Evolutionary conservation across 2,329 filamentous ascomycete species (phyloP).

Genomic region (Biscogniauxia mediterranea): DNA sequence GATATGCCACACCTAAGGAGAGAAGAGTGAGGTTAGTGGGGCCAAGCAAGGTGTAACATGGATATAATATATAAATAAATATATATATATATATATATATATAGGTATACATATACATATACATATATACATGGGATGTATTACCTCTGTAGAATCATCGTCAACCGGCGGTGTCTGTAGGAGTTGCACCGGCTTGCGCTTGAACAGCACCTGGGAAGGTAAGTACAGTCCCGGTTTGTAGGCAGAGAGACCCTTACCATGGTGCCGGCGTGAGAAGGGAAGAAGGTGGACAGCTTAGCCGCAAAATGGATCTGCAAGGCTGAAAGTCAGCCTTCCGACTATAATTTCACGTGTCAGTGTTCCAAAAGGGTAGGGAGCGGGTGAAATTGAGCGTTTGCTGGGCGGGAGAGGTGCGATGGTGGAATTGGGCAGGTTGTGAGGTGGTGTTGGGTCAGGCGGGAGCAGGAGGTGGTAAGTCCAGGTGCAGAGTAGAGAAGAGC

Average conservation of each 20-base stretch:
- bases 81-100: no score
- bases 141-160: conserved; percentile 81
- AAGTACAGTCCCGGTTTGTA: conserved; percentile 15
- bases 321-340: conserved; percentile 36
- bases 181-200: conserved; percentile 90
- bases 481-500: not conserved
- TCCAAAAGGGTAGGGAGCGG: conserved; percentile 19
- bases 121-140: conserved; percentile 8
- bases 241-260: conserved; percentile 20
- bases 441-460: conserved; percentile 13
- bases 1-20: conserved; percentile 83
- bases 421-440: conserved; percentile 16
- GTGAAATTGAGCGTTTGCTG: not conserved
- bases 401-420: conserved; percentile 15
- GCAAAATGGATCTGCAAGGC: conserved; percentile 41
- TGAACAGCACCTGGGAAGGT: conserved; percentile 76
- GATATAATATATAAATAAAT: conserved; percentile 1
- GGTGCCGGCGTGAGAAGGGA: conserved; percentile 24
- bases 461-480: conserved; percentile 1
- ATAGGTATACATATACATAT: no score
- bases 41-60: conserved; percentile 10
- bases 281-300: conserved; percentile 9
- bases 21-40: conserved; percentile 22
- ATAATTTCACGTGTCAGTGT: conserved; percentile 28
- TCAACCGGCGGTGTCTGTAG: conserved; percentile 69